Evolutionary conservation across 108 stramenopile species (phyloP).

Genomic region (Cyclotella cryptica): DNA sequence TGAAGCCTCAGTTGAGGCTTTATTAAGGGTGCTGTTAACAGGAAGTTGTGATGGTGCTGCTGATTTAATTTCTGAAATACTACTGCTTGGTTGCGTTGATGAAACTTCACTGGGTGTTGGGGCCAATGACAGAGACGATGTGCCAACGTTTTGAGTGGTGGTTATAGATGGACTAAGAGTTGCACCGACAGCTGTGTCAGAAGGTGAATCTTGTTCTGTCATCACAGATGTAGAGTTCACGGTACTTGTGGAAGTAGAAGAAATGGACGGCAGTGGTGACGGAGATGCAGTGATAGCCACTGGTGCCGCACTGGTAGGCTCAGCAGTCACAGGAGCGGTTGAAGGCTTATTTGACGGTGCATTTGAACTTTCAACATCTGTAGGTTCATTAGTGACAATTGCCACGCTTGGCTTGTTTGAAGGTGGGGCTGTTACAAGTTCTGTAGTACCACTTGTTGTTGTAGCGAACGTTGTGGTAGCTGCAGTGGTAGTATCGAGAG

Average conservation of each 20-base stretch:
- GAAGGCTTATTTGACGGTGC: neutral
- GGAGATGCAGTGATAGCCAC: neutral
- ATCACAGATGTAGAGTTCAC: neutral
- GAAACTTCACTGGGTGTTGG: neutral
- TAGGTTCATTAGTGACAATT: neutral
- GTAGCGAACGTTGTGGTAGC: constrained; percentile 9
- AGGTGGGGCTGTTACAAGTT: constrained; percentile 8
- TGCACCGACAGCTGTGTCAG: neutral
- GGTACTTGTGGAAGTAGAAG: neutral
- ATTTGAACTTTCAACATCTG: neutral
- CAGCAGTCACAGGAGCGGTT: neutral
- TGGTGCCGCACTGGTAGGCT: neutral
- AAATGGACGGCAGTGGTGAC: neutral
- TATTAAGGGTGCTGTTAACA: too few relatives aligned
- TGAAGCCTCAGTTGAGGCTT: too few relatives aligned
- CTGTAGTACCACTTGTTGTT: neutral
- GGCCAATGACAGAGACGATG: neutral
- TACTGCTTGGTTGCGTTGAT: neutral
- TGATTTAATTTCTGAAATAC: neutral
- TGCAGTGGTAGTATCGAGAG: neutral
- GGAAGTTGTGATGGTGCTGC: neutral
- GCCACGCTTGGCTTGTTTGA: constrained; percentile 11
- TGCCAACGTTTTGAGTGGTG: neutral
- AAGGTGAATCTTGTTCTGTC: neutral
- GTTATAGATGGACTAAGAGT: neutral